These are phyloP conservation scores for Chlamydomonas eustigma DNA, from an alignment of 139 green algal genomes.

Conservation along the genomic window DNA sequence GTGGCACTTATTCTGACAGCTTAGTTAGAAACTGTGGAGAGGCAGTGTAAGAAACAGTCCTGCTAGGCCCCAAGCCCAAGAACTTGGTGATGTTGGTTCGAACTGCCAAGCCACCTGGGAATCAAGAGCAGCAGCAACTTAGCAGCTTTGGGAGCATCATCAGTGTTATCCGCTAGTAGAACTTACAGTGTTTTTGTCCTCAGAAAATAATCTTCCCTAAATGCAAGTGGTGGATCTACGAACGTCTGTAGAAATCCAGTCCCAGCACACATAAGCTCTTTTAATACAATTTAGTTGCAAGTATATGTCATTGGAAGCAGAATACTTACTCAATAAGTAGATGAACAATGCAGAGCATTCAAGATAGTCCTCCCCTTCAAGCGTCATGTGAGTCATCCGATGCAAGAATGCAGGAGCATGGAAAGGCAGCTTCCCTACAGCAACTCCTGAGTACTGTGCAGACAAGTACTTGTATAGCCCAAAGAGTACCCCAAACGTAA, in stretches of 20 bases:
- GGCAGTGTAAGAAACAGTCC: background rate
- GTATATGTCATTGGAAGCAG: too few relatives aligned
- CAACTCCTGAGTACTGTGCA: background rate
- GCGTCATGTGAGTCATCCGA: background rate
- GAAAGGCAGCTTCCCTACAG: background rate
- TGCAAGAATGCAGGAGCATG: background rate
- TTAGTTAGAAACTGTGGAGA: background rate
- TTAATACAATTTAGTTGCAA: too few relatives aligned
- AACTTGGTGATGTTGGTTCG: conserved; percentile 6
- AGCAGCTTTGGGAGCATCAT: too few relatives aligned
- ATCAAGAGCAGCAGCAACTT: too few relatives aligned
- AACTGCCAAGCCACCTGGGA: background rate
- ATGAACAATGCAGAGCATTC: conserved; percentile 1
- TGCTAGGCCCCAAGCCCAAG: background rate
- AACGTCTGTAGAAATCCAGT: too few relatives aligned
- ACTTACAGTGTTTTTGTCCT: too few relatives aligned
- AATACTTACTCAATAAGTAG: background rate
- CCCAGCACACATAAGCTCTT: too few relatives aligned
- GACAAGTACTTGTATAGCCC: background rate
- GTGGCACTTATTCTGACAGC: too few relatives aligned
- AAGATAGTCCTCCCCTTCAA: background rate
- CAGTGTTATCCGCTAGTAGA: too few relatives aligned
- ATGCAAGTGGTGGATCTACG: too few relatives aligned
- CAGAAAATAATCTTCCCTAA: too few relatives aligned
- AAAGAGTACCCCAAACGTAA: background rate